A percentile compares a stretch with the other conserved stretches of the same genome.
These are phyloP conservation scores for Paraphaeosphaeria minitans DNA, from an alignment of 2,329 filamentous ascomycete species.

Conservation along the genomic window DNA sequence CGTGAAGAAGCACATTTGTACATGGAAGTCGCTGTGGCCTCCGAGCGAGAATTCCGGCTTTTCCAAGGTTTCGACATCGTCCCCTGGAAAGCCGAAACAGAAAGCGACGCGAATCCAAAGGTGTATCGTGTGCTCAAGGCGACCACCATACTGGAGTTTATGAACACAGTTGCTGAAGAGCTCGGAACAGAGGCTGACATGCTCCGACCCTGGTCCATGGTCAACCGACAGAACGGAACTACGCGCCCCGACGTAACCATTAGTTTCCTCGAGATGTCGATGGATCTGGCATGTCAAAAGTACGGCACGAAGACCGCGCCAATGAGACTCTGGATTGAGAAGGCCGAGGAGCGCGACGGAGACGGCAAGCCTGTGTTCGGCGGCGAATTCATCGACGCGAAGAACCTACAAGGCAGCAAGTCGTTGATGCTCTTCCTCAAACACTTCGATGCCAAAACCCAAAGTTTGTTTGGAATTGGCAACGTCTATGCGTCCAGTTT, in stretches of 20 bases:
- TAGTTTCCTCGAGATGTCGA: conserved; percentile 71
- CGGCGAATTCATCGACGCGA: conserved; percentile 62
- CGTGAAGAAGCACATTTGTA: conserved; percentile 94
- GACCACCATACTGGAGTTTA: conserved; percentile 78
- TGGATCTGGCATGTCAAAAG: conserved; percentile 69
- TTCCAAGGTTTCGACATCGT: conserved; percentile 84
- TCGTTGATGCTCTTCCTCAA: conserved; percentile 89
- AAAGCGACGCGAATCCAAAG: conserved; percentile 68
- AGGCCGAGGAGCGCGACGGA: conserved; percentile 67
- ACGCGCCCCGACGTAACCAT: conserved; percentile 88
- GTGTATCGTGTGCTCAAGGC: conserved; percentile 74
- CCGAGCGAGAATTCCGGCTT: conserved; percentile 77
- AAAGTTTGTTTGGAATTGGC: conserved; percentile 75
- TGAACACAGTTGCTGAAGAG: conserved; percentile 71
- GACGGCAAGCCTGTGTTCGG: conserved; percentile 77
- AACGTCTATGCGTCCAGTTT: conserved; percentile 87
- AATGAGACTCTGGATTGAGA: conserved; percentile 85
- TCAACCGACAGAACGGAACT: conserved; percentile 97
- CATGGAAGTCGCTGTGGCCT: conserved; percentile 81
- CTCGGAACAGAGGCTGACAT: conserved; percentile 69
- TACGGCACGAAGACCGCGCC: conserved; percentile 69
- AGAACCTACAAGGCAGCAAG: conserved; percentile 57
- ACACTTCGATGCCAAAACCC: conserved; percentile 79
- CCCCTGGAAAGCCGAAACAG: conserved; percentile 61
- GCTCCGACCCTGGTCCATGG: conserved; percentile 93